Base-by-base conservation (phyloP, 257 asterid species). In the Petrea volubilis region DNA sequence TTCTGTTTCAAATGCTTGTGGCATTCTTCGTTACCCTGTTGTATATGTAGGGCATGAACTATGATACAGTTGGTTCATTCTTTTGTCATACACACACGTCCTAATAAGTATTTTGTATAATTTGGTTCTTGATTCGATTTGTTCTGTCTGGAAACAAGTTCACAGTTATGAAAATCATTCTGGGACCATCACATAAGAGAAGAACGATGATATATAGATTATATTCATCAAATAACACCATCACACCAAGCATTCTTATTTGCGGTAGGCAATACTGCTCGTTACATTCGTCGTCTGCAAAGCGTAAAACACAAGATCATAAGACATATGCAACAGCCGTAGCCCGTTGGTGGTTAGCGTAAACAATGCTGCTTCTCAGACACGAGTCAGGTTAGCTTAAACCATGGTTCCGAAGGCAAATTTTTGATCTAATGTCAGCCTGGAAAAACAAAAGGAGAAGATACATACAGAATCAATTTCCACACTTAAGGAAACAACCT, bases 401-500 rank as follows among this genome's bases (percentile, higher is more conserved):
- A 51, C 86, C 84, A 66, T 75, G 77, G 68, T 71, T 80, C 69
- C 77, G 78, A 47, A 86, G 85, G 76, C 43, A 74, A 27, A 44
- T 81, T 59, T 67, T 83, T 27, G 91, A 86, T 77, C 87, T 83
- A 21, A 81, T 86, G 77, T 83, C 91, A 36, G 91, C 91, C 91
- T 86, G 23, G 57, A 49, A 29, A 51, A 8, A 5, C 29, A 15
- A 46, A 56, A 55, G 38, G 40, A 55, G 8, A 61, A 41, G 23
- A 24, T 13, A 64, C 24, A 9, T 59, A 44, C 60, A 55, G 73
- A 62, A 53, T 74, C 57, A 61, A 64, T 36, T 15, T 67, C 50
- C 28, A 8, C 40, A 41, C 67, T 34, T 8, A 60, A 21, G 17
- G 18, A 11, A 43, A 12, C 59, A 41, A 2, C n/a, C n/a, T n/a